Evolutionary conservation across 1,139 yeast species (phyloP).

Genomic region (Sugiyamaella paludigena): DNA sequence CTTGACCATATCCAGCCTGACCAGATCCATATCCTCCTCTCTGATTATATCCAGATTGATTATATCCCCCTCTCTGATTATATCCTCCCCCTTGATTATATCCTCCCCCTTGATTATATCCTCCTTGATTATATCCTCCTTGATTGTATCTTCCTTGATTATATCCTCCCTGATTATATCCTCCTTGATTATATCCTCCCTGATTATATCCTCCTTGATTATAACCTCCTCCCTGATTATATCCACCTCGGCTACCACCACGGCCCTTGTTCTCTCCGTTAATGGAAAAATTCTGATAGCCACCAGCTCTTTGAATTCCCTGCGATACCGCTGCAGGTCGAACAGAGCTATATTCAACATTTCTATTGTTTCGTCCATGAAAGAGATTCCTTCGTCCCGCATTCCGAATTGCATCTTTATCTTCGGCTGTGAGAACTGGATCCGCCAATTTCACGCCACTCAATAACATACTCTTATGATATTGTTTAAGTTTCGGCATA

Average conservation of each 20-base stretch:
- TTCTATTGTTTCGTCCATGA: conserved; percentile 25
- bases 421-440: conserved; percentile 63
- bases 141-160: conserved; percentile 10
- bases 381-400: conserved; percentile 29
- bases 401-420: conserved; percentile 54
- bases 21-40: conserved; percentile 15
- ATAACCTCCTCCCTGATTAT: conserved; percentile 3
- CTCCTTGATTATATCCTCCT: conserved; percentile 7
- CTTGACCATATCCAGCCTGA: conserved; percentile 13
- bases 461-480: conserved; percentile 72
- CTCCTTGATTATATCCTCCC: conserved; percentile 12
- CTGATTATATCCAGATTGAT: conserved; percentile 8
- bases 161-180: conserved; percentile 15
- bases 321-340: conserved; percentile 8
- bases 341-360: conserved; percentile 21
- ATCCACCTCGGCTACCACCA: conserved; percentile 10
- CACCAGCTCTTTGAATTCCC: conserved; percentile 21
- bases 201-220: conserved; percentile 12
- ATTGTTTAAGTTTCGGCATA: conserved; percentile 45
- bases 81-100: conserved; percentile 2
- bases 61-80: conserved; percentile 4
- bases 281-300: conserved; percentile 27
- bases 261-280: conserved; percentile 15
- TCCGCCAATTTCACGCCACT: conserved; percentile 71
- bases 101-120: conserved; percentile 9